Evolutionary conservation across 2,329 filamentous ascomycete genomes (phyloP), one percentile per base, ranked within the genome.

Genomic region (Cryoendolithus antarcticus): DNA sequence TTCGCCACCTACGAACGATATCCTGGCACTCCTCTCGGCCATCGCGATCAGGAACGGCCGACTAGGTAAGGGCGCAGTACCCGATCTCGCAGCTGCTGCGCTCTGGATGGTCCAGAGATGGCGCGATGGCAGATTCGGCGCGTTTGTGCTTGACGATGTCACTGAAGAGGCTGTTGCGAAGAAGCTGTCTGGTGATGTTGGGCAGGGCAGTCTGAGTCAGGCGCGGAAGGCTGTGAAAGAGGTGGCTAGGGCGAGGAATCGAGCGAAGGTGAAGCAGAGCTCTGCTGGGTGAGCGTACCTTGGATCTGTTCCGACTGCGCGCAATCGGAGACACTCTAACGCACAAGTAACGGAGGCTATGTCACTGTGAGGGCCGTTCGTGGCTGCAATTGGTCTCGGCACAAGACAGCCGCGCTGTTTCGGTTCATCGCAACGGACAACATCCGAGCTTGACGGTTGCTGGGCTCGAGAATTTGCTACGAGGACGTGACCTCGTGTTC

Each of bases 91-190:
- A 38, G 75, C 75, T 6, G 78, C 86, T 2, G 88, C 88, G 2
- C 63, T 86, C 29, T 85, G 84, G 71, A 67, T 93, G 42, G 71
- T 96, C 9, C 79, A 86, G 52, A 75, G 80, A 55, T 98, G 86
- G 83, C 74, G 88, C 37, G 70, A 68, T 15, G 91, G 91, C 2
- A 65, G 74, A 24, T 55, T 96, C 40, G 89, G 88, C 0, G 70
- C 64, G 31, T 91, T 93, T 54, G 63, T 86, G 12, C 67, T 98
- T 27, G 91, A 98, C 55, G 74, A 85, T 40, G 66, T 96, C 9
- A 70, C 67, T 12, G 70, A 73, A 30, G 72, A 74, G 38, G 67
- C 70, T 8, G 58, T 86, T 36, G 71, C 75, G 44, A 66, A 64
- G 52, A 62, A 64, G 42, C 62, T 62, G 43, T 53, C 65, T 15